phyloP scores from a whole-genome alignment of 768 basidiomycete species.

The Cystofilobasidium capitatum region DNA sequence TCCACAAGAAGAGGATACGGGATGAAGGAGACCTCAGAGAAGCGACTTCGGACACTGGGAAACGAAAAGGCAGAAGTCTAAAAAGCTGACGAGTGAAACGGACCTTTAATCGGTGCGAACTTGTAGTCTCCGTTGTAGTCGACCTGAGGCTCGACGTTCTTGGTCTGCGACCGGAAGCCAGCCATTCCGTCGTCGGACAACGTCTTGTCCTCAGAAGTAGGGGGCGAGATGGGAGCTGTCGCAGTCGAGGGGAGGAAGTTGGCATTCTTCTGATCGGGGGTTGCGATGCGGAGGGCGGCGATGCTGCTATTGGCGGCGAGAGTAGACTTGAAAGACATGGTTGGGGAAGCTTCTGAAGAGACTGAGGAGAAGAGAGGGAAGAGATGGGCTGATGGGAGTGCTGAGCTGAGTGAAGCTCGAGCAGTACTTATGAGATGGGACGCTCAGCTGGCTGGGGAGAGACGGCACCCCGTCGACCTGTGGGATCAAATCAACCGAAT shows the following conservation, averaged over 20 bases:
- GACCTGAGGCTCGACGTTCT: slow-evolving; percentile 17
- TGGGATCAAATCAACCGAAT: no score
- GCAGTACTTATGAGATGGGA: no score
- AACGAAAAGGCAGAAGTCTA: no score
- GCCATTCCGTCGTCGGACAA: neutral
- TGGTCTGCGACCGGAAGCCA: neutral
- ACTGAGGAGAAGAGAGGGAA: neutral
- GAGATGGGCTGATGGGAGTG: neutral
- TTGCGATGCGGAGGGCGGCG: slow-evolving; percentile 1
- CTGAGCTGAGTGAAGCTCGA: no score
- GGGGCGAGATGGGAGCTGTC: slow-evolving; percentile 25
- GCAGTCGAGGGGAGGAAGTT: slow-evolving; percentile 15
- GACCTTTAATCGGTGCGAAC: slow-evolving; percentile 13
- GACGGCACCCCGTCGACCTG: no score
- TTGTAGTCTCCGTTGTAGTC: slow-evolving; percentile 57
- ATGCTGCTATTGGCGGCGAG: neutral
- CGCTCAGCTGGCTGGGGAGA: neutral
- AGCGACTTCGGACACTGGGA: no score
- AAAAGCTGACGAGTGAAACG: no score
- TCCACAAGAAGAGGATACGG: neutral
- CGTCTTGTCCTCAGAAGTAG: slow-evolving; percentile 8
- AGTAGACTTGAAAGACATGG: neutral
- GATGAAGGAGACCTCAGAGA: no score
- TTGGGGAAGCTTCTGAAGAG: neutral
- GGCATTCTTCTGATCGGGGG: neutral